These are phyloP conservation scores for Coccomyxa sp. DNA, from an alignment of 139 green algal genomes.

Conservation along the genomic window DNA sequence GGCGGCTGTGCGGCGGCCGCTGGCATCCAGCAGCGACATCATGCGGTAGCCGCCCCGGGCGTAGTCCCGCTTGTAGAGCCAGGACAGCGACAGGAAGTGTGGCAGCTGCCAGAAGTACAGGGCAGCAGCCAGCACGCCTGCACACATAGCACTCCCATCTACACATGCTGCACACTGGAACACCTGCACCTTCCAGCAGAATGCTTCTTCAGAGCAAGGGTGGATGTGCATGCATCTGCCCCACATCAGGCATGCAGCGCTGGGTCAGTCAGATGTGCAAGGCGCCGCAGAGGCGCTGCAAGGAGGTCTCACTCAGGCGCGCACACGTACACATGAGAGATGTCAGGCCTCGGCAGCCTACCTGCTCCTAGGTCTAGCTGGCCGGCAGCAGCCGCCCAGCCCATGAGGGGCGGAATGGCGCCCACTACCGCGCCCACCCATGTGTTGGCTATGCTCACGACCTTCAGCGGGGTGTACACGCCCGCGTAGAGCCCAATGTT, in stretches of 20 bases:
- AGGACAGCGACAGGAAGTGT: slow-evolving; percentile 97
- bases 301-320: no score
- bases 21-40: slow-evolving; percentile 82
- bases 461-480: slow-evolving; percentile 97
- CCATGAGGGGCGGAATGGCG: slow-evolving; percentile 96
- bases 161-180: no score
- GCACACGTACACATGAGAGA: no score
- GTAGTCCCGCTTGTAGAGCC: slow-evolving; percentile 92
- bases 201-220: no score
- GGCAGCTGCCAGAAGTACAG: slow-evolving; percentile 99
- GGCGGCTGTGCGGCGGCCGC: slow-evolving; percentile 72
- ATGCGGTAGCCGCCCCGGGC: slow-evolving; percentile 80
- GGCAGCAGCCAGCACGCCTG: slow-evolving; percentile 68
- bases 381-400: slow-evolving; percentile 81
- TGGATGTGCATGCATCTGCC: no score
- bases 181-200: no score
- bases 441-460: slow-evolving; percentile 81
- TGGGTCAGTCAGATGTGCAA: no score
- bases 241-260: no score
- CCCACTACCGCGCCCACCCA: slow-evolving; percentile 98
- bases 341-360: no score
- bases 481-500: slow-evolving; percentile 96
- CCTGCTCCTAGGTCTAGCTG: slow-evolving; percentile 53
- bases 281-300: no score
- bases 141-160: slow-evolving; percentile 5